Evolutionary conservation across 2,329 filamentous ascomycete genomes (phyloP).

Genomic region (Paracorniculantispora psalliotae): DNA sequence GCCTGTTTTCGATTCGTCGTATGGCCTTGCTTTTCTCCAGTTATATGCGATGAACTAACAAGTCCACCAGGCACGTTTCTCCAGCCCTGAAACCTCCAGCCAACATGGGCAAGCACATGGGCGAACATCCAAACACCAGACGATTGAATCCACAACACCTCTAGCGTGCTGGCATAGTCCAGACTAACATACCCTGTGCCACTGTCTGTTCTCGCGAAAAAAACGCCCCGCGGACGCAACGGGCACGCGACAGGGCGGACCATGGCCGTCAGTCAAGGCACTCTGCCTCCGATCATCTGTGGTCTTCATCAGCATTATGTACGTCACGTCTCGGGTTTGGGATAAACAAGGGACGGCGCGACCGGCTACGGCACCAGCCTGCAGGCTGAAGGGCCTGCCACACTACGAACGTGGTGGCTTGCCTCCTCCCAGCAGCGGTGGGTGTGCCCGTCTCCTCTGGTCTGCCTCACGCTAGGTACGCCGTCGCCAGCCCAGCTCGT

Average conservation of each 20-base stretch:
- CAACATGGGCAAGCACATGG: background rate
- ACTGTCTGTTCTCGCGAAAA: slow-evolving; percentile 1
- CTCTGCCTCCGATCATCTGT: background rate
- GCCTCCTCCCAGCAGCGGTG: no score
- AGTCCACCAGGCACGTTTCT: background rate
- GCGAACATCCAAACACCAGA: background rate
- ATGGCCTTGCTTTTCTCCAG: background rate
- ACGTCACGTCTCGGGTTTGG: background rate
- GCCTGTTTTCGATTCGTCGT: background rate
- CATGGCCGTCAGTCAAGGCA: background rate
- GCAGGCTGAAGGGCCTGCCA: no score
- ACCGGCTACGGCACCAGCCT: background rate
- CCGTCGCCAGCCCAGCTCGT: slow-evolving; percentile 6
- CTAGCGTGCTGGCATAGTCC: no score
- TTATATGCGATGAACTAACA: background rate
- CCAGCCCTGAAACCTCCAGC: background rate
- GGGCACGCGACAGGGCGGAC: slow-evolving; percentile 6
- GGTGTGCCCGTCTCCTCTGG: background rate
- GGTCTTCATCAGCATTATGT: background rate
- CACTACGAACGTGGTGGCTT: background rate
- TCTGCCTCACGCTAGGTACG: slow-evolving; percentile 5
- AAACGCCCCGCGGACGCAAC: background rate
- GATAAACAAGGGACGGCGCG: background rate
- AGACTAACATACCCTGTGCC: background rate
- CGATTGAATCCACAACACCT: background rate